Percentiles rank a stretch among this genome's conserved stretches.
phyloP scores from a whole-genome alignment of 768 basidiomycete genomes.

The Calocybe gangraenosa region DNA sequence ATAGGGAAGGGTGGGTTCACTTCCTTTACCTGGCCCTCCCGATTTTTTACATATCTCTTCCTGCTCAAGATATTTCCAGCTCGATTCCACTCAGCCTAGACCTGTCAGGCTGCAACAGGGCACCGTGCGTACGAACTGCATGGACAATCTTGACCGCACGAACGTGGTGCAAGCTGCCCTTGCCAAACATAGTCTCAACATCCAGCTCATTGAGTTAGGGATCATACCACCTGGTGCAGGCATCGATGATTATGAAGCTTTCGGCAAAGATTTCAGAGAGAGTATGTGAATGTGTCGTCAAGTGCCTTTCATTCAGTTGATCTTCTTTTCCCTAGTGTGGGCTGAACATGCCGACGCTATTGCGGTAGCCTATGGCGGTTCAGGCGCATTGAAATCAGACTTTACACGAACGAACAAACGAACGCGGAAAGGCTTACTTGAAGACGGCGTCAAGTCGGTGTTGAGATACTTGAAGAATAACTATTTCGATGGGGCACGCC shows the following conservation, averaged over 20 bases:
- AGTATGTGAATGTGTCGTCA: slow-evolving; percentile 44
- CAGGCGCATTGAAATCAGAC: slow-evolving; percentile 94
- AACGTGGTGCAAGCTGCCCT: slow-evolving; percentile 94
- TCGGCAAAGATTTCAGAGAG: slow-evolving; percentile 83
- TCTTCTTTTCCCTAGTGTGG: slow-evolving; percentile 65
- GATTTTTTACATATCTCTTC: neutral
- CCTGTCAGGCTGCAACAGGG: slow-evolving; percentile 67
- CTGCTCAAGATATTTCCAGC: slow-evolving; percentile 69
- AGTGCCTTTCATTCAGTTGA: slow-evolving; percentile 7
- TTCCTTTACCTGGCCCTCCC: neutral
- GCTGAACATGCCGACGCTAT: slow-evolving; percentile 94
- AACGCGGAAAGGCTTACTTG: slow-evolving; percentile 71
- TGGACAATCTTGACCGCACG: slow-evolving; percentile 95
- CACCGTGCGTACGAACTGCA: slow-evolving; percentile 90
- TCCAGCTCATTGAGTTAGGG: slow-evolving; percentile 70
- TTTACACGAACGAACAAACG: slow-evolving; percentile 93
- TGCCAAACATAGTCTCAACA: slow-evolving; percentile 79
- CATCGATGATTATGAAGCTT: slow-evolving; percentile 78
- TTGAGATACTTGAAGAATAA: slow-evolving; percentile 94
- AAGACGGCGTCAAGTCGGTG: slow-evolving; percentile 83
- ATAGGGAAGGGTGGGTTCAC: slow-evolving; percentile 56
- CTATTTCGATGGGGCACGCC: slow-evolving; percentile 91
- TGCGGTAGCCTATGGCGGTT: slow-evolving; percentile 88
- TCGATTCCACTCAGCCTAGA: slow-evolving; percentile 42
- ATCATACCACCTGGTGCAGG: slow-evolving; percentile 65